Base-by-base conservation (phyloP, 352 stramenopile species). In the Phytopythium vexans region DNA sequence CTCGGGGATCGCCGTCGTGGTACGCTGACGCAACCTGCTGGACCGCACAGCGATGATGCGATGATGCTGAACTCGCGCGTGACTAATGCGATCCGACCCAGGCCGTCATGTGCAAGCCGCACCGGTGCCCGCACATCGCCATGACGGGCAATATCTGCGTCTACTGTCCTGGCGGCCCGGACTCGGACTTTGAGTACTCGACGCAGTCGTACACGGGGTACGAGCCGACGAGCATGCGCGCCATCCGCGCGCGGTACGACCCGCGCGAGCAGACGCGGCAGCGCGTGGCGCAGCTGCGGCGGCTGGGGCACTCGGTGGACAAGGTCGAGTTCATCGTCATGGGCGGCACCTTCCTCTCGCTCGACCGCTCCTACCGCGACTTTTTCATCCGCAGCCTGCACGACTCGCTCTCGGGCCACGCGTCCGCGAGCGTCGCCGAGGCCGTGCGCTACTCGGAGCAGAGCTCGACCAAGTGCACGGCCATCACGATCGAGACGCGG, bases 311-410 rank as follows among this genome's bases (percentile, higher is more conserved):
- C 66, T 88, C 72, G 6, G 94, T 98, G 9, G 95, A 98, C 70
- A 99, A 99, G 77, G 79, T 89, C 58, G 96, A 99, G 67, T 98
- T 98, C 60, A 98, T 99, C 56, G 94, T 99, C 47, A 98, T 99
- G 95, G 96, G 96, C 36, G 96, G 96, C 46, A 99, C 96, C 36
- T 99, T 99, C 72, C 76, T 98, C 44, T 97, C 83, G 58, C 73
- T 99, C 21, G 90, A 98, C 64, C 79, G 83, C 39, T 70, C 75
- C 6, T 98, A 99, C 66, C 94, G 97, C 43, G 95, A 98, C 76
- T 98, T 89, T 42, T 99, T 99, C 56, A 97, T 98, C 66, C 82
- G 92, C 4, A 98, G 97, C 63, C 64, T 99, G 27, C 95, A 99
- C 54, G 95, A 99, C 74, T 94, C 96, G 16, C 69, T 99, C 12